Base-by-base conservation (phyloP, 164 flowering plant genomes). In the Vitis vinifera region DNA sequence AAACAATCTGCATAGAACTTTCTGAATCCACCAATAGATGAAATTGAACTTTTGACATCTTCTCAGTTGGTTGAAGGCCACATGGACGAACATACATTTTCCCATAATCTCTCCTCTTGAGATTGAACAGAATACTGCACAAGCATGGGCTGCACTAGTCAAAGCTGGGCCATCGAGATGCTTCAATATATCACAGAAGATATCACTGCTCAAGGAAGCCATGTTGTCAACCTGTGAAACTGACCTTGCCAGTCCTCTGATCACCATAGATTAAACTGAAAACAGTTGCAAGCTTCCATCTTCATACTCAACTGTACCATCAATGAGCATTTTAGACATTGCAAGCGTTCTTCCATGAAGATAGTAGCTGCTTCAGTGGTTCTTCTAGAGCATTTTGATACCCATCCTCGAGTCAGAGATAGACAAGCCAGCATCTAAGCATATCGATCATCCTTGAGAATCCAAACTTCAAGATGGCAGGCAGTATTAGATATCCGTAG, bases 1-100 rank as follows among this genome's bases (percentile, higher is more conserved):
- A 87, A 94, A 72, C 97, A 94, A 74, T 89, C 94, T 3, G 91
- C 91, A 75, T 94, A 91, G 68, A 91, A 94, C 78, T 91, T 93
- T 80, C 92, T 86, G 71, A 83, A 91, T 37, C 98, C 98, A 27
- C 98, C 96, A 15, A 89, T 73, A 3, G 86, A 86, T 47, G 76
- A 76, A 65, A 94, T 87, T 71, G 90, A 80, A 73, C 67, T 79
- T 70, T 81, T 90, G 58, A 91, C 92, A 72, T 91, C 98, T 47
- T 89, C 93, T 51, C 91, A 76, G 47, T 85, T 84, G n/a, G 93
- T 90, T 66, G 97, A 94, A 74, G 96, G 94, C 98, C 98, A 94
- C 80, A 90, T 72, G n/a, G 97, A 87, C 73, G 76, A 76, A 63
- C 98, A 94, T 8, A 81, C 93, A 71, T 90, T 83, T 82, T 90